phyloP scores from a whole-genome alignment of 179 eudicot species.

The Camellia oleifera region DNA sequence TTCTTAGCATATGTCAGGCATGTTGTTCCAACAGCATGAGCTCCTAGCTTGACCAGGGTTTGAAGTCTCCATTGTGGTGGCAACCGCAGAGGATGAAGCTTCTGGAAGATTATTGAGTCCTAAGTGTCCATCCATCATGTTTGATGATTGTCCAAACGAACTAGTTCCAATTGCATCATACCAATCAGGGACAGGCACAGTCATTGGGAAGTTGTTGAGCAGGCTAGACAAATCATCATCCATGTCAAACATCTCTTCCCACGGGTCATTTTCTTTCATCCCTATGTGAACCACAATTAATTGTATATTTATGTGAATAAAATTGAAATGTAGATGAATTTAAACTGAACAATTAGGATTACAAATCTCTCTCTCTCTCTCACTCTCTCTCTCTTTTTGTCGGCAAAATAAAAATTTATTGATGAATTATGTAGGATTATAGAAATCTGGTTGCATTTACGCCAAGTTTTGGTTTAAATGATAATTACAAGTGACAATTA shows the following conservation, averaged over 20 bases:
- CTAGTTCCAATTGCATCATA: conserved; percentile 13
- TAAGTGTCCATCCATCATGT: not conserved
- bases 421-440: not conserved
- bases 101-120: not conserved
- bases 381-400: too few relatives aligned
- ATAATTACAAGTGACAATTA: not conserved
- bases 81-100: not conserved
- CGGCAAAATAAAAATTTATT: too few relatives aligned
- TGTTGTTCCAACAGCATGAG: conserved; percentile 17
- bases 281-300: conserved; percentile 16
- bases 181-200: conserved; percentile 34
- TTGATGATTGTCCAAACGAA: not conserved
- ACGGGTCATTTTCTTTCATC: conserved; percentile 13
- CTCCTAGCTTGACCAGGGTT: not conserved
- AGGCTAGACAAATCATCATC: conserved; percentile 42
- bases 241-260: conserved; percentile 24
- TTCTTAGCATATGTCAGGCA: conserved; percentile 22
- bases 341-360: too few relatives aligned
- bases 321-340: not conserved
- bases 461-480: not conserved
- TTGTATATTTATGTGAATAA: not conserved
- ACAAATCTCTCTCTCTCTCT: too few relatives aligned
- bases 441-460: not conserved
- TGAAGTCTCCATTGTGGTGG: not conserved
- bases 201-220: conserved; percentile 36